Conservation (phyloP, 1,139 yeast genomes). For the Suhomyces wounanorum region DNA sequence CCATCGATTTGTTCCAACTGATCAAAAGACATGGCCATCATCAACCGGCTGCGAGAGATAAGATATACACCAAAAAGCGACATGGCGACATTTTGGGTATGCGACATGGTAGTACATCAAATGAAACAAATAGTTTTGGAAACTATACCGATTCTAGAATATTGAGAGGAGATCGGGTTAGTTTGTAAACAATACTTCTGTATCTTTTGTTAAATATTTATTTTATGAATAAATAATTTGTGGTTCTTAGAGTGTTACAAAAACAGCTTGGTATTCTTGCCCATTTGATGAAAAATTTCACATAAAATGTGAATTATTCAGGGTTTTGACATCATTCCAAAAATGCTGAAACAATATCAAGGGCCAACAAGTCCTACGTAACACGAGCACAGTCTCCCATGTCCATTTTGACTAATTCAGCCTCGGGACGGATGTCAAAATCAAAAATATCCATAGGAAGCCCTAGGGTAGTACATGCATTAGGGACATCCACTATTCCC, state of each 20-base stretch:
- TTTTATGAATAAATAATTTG: too few species aligned
- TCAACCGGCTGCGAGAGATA: not conserved
- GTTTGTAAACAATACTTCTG: too few species aligned
- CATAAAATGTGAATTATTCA: not conserved
- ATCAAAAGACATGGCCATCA: slow-evolving; percentile 42
- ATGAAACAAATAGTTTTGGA: too few species aligned
- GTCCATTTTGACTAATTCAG: slow-evolving; percentile 24
- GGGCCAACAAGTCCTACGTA: not conserved
- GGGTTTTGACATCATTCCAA: too few species aligned
- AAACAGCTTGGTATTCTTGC: too few species aligned
- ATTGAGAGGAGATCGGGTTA: too few species aligned
- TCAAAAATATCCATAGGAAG: slow-evolving; percentile 54
- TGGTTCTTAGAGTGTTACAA: too few species aligned
- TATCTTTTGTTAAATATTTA: too few species aligned
- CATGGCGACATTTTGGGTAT: not conserved
- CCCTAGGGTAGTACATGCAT: slow-evolving; percentile 53
- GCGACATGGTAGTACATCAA: not conserved
- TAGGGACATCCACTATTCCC: slow-evolving; percentile 53
- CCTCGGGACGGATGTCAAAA: slow-evolving; percentile 48
- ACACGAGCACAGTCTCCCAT: slow-evolving; percentile 38
- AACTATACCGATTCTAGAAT: too few species aligned
- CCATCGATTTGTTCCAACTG: slow-evolving; percentile 53
- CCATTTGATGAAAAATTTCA: too few species aligned
- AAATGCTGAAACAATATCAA: not conserved
- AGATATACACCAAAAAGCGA: not conserved